A percentile compares a stretch with the other conserved stretches of the same genome.
Conservation (phyloP, 768 basidiomycete species). For the Psilocybe tampanensis region DNA sequence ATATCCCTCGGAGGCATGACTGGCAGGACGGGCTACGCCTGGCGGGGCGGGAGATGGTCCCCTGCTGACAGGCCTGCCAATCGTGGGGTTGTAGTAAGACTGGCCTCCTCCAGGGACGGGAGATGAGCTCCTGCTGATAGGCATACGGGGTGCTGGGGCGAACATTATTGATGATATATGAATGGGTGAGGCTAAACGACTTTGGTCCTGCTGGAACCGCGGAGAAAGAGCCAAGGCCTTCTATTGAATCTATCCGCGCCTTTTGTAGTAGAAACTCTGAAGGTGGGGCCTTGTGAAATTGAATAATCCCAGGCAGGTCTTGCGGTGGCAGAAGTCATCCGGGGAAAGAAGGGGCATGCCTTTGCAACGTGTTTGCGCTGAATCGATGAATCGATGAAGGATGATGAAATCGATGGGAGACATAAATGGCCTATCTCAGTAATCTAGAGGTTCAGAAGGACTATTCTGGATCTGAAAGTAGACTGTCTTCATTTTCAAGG, state of each 20-base stretch:
- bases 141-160: constrained; percentile 8
- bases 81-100: not conserved
- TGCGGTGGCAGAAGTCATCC: constrained; percentile 3
- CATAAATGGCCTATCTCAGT: not conserved
- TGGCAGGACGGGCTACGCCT: constrained; percentile 24
- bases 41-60: constrained; percentile 18
- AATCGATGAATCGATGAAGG: constrained; percentile 6
- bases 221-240: not conserved
- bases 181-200: not conserved
- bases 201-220: not conserved
- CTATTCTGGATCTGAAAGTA: not conserved
- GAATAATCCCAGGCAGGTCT: not conserved
- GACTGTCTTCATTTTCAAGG: not conserved
- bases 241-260: not conserved
- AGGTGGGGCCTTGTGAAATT: not conserved
- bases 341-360: constrained; percentile 9
- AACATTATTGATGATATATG: constrained; percentile 5
- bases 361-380: constrained; percentile 11
- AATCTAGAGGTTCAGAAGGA: not conserved
- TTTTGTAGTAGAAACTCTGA: not conserved
- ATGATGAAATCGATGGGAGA: too few relatives aligned
- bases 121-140: constrained; percentile 10
- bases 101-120: constrained; percentile 6
- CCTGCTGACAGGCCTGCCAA: constrained; percentile 5
- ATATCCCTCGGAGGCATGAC: constrained; percentile 3